phyloP scores from a whole-genome alignment of 2,329 filamentous ascomycete species.

The Massarina eburnea region DNA sequence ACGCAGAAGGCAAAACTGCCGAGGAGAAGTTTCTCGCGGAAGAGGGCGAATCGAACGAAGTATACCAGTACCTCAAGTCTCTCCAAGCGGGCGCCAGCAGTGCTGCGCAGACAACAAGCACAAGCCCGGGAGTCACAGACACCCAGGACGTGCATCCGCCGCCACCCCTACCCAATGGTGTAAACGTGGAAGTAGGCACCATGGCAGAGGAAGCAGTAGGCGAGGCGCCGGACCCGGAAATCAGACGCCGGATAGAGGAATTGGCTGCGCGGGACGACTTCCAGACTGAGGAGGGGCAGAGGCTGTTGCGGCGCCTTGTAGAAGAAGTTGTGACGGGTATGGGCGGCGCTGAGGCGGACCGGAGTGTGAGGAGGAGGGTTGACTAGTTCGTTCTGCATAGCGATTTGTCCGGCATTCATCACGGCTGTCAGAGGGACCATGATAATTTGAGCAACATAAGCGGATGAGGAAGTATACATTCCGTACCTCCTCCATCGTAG shows the following conservation, averaged over 20 bases:
- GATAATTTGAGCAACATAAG: no score
- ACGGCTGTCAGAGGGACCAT: no score
- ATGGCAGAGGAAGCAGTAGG: conserved; percentile 60
- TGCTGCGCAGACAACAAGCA: conserved; percentile 5
- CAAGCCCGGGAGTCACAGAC: conserved; percentile 21
- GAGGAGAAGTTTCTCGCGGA: conserved; percentile 73
- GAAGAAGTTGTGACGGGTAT: conserved; percentile 75
- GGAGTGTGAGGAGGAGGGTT: conserved; percentile 38
- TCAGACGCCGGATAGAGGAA: conserved; percentile 84
- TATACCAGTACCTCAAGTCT: conserved; percentile 68
- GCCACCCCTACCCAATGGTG: conserved; percentile 71
- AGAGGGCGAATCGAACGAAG: conserved; percentile 75
- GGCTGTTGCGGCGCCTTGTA: conserved; percentile 74
- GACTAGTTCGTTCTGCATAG: conserved; percentile 28
- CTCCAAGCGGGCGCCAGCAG: conserved; percentile 28
- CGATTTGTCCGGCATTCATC: background rate
- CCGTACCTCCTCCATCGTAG: no score
- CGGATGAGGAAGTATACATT: no score
- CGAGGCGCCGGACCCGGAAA: conserved; percentile 74
- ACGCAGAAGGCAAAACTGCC: conserved; percentile 77
- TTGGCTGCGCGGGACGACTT: conserved; percentile 83
- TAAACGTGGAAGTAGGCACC: conserved; percentile 76
- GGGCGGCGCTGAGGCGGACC: conserved; percentile 59
- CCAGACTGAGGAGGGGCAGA: conserved; percentile 76
- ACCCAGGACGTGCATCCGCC: conserved; percentile 43